phyloP scores from a whole-genome alignment of 1,284 basidiomycete genomes.

The Irpex sp. region DNA sequence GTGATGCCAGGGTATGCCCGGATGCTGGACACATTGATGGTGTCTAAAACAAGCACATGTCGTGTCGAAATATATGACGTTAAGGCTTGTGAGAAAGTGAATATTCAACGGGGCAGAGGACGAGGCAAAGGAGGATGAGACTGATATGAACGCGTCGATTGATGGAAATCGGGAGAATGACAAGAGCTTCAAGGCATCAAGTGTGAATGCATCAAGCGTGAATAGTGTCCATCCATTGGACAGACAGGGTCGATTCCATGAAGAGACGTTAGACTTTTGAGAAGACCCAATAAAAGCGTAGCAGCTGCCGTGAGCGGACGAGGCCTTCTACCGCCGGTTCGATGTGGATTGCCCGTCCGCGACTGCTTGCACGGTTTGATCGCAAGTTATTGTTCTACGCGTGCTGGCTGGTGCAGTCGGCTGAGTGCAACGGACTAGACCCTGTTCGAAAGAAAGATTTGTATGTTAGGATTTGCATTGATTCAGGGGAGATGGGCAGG shows the following conservation, averaged over 20 bases:
- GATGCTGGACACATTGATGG: slow-evolving; percentile 5
- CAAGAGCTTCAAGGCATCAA: neutral
- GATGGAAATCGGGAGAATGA: neutral
- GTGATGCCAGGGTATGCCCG: slow-evolving; percentile 1
- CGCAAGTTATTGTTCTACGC: neutral
- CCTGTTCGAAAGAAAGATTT: slow-evolving; percentile 1
- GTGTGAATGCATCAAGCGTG: neutral
- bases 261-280: neutral
- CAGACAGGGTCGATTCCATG: neutral
- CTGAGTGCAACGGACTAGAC: neutral
- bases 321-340: neutral
- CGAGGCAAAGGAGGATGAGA: neutral
- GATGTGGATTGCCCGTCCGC: neutral
- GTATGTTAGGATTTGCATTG: slow-evolving; percentile 3
- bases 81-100: neutral
- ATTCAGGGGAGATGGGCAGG: slow-evolving; percentile 11
- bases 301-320: neutral
- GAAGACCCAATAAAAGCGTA: neutral
- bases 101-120: neutral
- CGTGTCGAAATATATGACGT: neutral
- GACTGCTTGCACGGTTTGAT: neutral
- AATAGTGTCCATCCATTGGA: neutral
- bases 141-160: neutral
- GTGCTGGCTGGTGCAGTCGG: neutral
- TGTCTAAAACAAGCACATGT: slow-evolving; percentile 7